Evolutionary conservation across 2,329 filamentous ascomycete genomes (phyloP).

Genomic region (Ascochyta lentis): DNA sequence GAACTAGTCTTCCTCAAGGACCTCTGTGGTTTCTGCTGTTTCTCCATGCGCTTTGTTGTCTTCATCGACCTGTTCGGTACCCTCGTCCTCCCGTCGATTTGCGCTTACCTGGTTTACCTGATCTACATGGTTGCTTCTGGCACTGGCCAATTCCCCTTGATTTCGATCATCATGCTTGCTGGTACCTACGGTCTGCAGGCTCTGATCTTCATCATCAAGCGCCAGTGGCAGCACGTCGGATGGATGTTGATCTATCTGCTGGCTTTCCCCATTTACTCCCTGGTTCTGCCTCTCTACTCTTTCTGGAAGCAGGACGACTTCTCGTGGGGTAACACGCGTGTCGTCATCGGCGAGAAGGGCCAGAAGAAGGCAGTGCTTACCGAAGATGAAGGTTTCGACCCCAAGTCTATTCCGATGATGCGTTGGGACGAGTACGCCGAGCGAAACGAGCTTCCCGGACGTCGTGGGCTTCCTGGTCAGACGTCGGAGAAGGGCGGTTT

Average conservation of each 20-base stretch:
- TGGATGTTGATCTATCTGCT: conserved; percentile 99
- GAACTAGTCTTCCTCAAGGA: conserved; percentile 91
- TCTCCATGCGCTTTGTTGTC: conserved; percentile 96
- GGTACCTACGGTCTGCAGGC: conserved; percentile 95
- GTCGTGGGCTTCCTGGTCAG: conserved; percentile 69
- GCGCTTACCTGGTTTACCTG: conserved; percentile 84
- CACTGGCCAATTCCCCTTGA: conserved; percentile 78
- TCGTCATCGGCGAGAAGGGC: conserved; percentile 94
- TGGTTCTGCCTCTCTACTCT: conserved; percentile 90
- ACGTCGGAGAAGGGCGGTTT: conserved; percentile 65
- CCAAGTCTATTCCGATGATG: conserved; percentile 89
- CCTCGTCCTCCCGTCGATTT: conserved; percentile 87
- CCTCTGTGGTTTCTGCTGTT: conserved; percentile 98
- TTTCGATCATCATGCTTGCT: conserved; percentile 88
- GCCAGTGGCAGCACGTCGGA: conserved; percentile 97
- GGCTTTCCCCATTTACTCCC: conserved; percentile 94
- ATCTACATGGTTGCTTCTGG: conserved; percentile 77
- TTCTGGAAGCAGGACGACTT: conserved; percentile 99
- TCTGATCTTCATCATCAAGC: conserved; percentile 93
- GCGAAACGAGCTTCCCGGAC: conserved; percentile 86
- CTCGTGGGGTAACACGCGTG: conserved; percentile 96
- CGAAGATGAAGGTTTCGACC: conserved; percentile 83
- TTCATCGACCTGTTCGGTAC: conserved; percentile 94
- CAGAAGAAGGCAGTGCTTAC: conserved; percentile 88
- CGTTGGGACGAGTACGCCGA: conserved; percentile 96